Base-by-base conservation (phyloP, 768 basidiomycete species). In the Rhodotorula kratochvilovae region DNA sequence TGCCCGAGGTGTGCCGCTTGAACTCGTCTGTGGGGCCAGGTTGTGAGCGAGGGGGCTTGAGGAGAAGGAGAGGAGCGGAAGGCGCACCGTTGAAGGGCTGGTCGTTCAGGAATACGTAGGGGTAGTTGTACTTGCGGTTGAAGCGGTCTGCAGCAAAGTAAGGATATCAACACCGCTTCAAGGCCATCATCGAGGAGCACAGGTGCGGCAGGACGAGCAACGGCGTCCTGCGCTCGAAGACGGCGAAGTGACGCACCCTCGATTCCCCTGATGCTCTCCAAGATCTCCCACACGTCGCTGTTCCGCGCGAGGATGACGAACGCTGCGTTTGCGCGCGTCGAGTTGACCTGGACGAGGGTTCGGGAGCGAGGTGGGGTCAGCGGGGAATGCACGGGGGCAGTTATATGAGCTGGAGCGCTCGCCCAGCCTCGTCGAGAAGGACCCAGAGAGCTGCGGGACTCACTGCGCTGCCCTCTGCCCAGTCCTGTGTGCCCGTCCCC, bases 91-190 rank as follows among this genome's bases (percentile, higher is more conserved):
- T 23, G 35, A 91, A 91, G 0, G 85, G 85, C 75, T 87, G 87
- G 64, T 92, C 91, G 78, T 94, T 92, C 53, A 94, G 83, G 76
- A 92, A 86, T 23, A 90, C 86, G 81, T 88, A 92, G 15, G 90
- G 90, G 80, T 92, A 92, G 42, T 85, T 27, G 29, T 39, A 33
- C 29, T 33, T 39, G 50, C 36, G 35, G 36, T 51, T 63, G 48
- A 48, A 53, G 36, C 50, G 61, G 33, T 51, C 46, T 36, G 31
- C 23, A 4, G 36, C 15, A 5, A n/a, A 43, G 3, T 23, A 10
- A n/a, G 43, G 31, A 27, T 23, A 31, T 42, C 29, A 48, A n/a
- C 42, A 12, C 35, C n/a, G n/a, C n/a, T n/a, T n/a, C n/a, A n/a
- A n/a, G n/a, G n/a, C n/a, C n/a, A n/a, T n/a, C n/a, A n/a, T n/a